Base-by-base conservation (phyloP, 768 basidiomycete genomes). In the Pleurotus djamor region DNA sequence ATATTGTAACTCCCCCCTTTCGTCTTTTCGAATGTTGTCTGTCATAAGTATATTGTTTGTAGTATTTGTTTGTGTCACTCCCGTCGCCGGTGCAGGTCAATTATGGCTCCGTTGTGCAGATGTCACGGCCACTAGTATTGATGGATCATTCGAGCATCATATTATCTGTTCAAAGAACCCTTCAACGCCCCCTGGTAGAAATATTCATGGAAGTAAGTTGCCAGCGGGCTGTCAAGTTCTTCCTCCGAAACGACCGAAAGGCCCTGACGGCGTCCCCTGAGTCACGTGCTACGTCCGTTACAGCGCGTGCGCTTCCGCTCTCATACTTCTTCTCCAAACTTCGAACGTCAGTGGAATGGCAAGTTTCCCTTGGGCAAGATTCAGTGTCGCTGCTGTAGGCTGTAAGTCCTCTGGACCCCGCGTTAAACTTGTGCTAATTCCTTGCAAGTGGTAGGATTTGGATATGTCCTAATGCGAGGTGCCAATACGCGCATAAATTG, bases 401-500 rank as follows among this genome's bases (percentile, higher is more conserved):
- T 66, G 84, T 86, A 66, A 71, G 84, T 83, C 43, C 16, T 10
- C 32, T 33, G 33, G 12, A 16, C 12, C 35, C n/a, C 21, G n/a
- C 47, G 17, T 48, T 7, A 14, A 10, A 38, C 43, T 54, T 13
- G n/a, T 17, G 32, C 37, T 41, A 55, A 16, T 28, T 56, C 34
- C 54, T 37, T 8, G n/a, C 45, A 66, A 87, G 85, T 86, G 62
- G 77, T 83, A 73, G 76, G 79, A 44, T 65, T 80, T 60, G 86
- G 86, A 37, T 87, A 85, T 70, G 62, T 74, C 54, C 68, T 83
- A 57, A 88, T 88, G 86, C 83, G 79, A 72, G 80, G 86, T 86
- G 68, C 48, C 45, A 16, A 21, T 12, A 17, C 45, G 9, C 13
- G 36, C 14, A 12, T 37, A 12, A 12, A 16, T 49, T 6, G 32